Evolutionary conservation across 768 basidiomycete genomes (phyloP), one percentile per base, ranked within the genome.

Genomic region (Boletus barrowsii): DNA sequence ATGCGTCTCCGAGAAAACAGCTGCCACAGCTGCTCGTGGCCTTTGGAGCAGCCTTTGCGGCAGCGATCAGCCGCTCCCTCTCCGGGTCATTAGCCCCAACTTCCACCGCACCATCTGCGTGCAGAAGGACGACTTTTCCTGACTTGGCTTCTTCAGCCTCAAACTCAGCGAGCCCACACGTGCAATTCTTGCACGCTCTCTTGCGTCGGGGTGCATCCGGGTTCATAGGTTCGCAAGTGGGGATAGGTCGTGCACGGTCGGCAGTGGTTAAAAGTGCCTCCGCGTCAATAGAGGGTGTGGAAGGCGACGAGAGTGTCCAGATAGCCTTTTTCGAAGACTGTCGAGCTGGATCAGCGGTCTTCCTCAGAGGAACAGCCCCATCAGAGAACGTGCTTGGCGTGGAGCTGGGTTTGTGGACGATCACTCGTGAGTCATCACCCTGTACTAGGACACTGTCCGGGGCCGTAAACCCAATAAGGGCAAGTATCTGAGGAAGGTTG

Each of bases 1-100:
- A 99, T 3, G 97, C 97, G 72, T 99, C 97, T 10, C 97, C 97
- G 36, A 98, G 75, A 77, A 92, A 98, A 77, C 97, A 99, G 75
- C 80, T 98, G 15, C 95, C 96, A 75, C 97, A 98, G 67, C 92
- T 93, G 68, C 94, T 96, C 51, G 94, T 98, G 36, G 90, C 93
- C 75, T 92, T 91, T 13, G 86, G 84, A 14, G 91, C 83, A 20
- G 81, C 80, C 64, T 79, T 82, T 1, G 87, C 88, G 10, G 89
- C 89, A 40, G 74, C 71, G 3, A 83, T 63, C 65, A 90, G 69
- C 60, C 83, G 80, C 68, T 81, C 86, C 72, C 76, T 85, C 76
- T 88, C 90, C 39, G 65, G 69, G 62, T 81, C 76, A 40, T 72
- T 67, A 4, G 87, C 78, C 56, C 82, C 87, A 48, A 73, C 75